Base-by-base conservation (phyloP, 2,329 filamentous ascomycete species). In the Neopestalotiopsis clavispora region DNA sequence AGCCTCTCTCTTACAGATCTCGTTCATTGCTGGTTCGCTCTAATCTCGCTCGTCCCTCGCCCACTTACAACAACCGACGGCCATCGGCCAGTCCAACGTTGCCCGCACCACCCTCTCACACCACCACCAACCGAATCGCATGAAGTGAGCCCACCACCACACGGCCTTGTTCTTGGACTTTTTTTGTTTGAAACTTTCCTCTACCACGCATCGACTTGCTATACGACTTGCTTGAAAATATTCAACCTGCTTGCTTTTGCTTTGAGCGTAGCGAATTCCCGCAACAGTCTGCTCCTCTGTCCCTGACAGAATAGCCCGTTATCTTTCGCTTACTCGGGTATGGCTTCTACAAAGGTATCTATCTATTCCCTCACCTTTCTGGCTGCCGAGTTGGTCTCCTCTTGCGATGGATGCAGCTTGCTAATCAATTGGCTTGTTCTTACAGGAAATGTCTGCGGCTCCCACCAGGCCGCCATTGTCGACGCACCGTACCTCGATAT, bases 381-480 rank as follows among this genome's bases (percentile, higher is more conserved):
- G 71, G 72, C 60, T 69, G 14, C 59, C 49, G 59, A 66, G 69
- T 70, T 72, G 69, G 70, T 71, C 68, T 69, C 70, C 67, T 74
- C 72, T 72, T 72, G 61, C 71, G 75, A 71, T 73, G 75, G 78
- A 71, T 72, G 52, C 34, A 66, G 69, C 71, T 70, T 79, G 79
- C 82, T 84, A 77, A 84, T 79, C 77, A 78, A 73, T 70, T 68
- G 65, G 60, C 30, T 56, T 34, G 3, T 23, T 40, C 40, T n/a
- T 23, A 74, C 80, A 91, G 89, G 89, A 91, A 83, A 89, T 89
- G 79, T 87, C 87, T 78, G 85, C 89, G 78, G 84, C 89, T 74
- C 88, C 90, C 74, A 88, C 90, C 77, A 89, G 91, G 81, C 91
- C 91, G 81, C 57, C 59, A 40, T 85, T 92, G 79, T 85, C 86